Evolutionary conservation across 345 rosid species (phyloP), one percentile per base, ranked within the genome.

Genomic region (Cochlearia excelsa): DNA sequence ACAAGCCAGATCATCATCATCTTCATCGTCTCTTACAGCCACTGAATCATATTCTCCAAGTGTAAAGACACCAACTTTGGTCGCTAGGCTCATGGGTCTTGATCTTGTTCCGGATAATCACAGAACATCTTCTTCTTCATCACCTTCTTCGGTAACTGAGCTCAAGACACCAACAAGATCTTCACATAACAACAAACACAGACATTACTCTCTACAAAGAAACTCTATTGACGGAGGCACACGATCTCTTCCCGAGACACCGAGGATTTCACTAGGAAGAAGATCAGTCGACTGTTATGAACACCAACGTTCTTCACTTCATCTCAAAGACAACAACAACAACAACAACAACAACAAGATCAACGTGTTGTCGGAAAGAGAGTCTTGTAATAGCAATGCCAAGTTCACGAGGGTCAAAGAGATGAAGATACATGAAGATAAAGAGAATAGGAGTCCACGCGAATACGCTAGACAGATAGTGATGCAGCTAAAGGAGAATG

Each of bases 41-140:
- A 51, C 54, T 45, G 74, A 70, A 64, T 43, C 69, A 29, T 61
- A 77, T 60, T 86, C 98, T 26, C 93, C 96, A 4, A 79, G 81
- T 8, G 73, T 84, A 68, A 86, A 80, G 75, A 84, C 95, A 16
- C 98, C 98, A 30, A 88, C 74, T 49, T 72, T 92, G 44, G 93
- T 92, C 0, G 98, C 96, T 10, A 77, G 96, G 54, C 85, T 92
- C 28, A 92, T 92, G 98, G 98, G 98, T 46, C 95, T 92, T 11
- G 98, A 92, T 50, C 80, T 84, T 68, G 87, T 84, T 48, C 95
- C 98, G 1, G 93, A 81, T 23, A 66, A 66, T 35, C 50, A 66
- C 46, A 67, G 8, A 53, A 83, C 88, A 26, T 78, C 92, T 16
- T 65, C 80, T 2, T 69, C 83, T 28, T 40, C 81, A 3, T 63